These are phyloP conservation scores for Akanthomyces muscarius DNA, from an alignment of 2,329 filamentous ascomycete genomes.

Conservation along the genomic window DNA sequence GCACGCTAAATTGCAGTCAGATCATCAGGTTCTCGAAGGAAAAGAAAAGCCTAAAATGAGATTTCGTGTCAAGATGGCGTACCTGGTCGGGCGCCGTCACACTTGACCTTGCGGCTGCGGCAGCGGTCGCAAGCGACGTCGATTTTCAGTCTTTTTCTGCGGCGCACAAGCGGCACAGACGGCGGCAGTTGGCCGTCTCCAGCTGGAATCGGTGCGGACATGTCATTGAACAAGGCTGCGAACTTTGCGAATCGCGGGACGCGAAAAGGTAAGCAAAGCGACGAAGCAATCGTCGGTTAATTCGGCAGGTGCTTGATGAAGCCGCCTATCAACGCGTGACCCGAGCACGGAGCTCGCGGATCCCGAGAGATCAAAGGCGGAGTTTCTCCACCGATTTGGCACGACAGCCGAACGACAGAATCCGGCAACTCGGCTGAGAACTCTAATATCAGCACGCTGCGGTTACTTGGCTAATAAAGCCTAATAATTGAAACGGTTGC, in stretches of 20 bases:
- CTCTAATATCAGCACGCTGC: too few species aligned
- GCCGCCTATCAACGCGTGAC: conserved; percentile 4
- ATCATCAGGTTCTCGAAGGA: not conserved
- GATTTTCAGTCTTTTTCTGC: conserved; percentile 40
- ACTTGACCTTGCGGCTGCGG: conserved; percentile 39
- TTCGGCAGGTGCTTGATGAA: not conserved
- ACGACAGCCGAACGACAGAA: conserved; percentile 18
- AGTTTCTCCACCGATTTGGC: not conserved
- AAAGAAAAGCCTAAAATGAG: not conserved
- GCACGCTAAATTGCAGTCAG: conserved; percentile 24
- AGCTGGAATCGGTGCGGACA: not conserved
- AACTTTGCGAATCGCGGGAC: not conserved
- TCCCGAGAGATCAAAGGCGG: not conserved
- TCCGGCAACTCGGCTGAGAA: conserved; percentile 30
- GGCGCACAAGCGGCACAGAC: not conserved
- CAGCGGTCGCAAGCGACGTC: conserved; percentile 41
- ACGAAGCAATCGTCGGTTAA: not conserved
- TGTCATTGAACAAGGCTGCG: not conserved
- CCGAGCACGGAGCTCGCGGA: not conserved
- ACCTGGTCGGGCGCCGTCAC: conserved; percentile 39
- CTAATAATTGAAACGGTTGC: too few species aligned
- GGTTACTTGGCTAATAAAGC: too few species aligned
- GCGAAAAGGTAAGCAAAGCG: not conserved
- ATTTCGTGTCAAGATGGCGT: conserved; percentile 15
- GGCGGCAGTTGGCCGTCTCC: not conserved